Base-by-base conservation (phyloP, 257 asterid species). In the Solanum stenotomum region DNA sequence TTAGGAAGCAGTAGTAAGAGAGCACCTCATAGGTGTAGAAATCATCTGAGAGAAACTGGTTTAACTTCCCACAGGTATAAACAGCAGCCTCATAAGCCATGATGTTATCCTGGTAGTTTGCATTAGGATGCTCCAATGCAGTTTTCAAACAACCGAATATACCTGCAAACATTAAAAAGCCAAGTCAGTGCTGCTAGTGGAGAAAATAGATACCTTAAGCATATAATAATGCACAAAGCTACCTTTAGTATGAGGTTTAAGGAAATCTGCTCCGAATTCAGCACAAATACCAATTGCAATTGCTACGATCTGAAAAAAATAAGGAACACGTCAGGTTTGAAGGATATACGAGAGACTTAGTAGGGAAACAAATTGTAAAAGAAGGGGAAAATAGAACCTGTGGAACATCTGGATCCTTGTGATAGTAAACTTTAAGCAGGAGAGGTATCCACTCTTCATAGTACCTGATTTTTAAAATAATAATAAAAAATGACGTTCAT, bases 211-310 rank as follows among this genome's bases (percentile, higher is more conserved):
- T 61, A 84, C 18, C 44, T 31, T 84, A 13, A 35, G 87, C 56
- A 84, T 35, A 34, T 84, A 23, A 61, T 84, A 33, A 84, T 13
- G n/a, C 16, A 20, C 10, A 29, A 65, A 70, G 52, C 56, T 85
- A 85, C 79, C 87, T 85, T 15, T 12, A 44, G 35, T 18, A 38
- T 85, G 63, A 38, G 79, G 65, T 16, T 85, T 85, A 67, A 85
- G 77, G 38, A 85, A 25, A 23, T 85, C 40, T 38, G 40, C 63
- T 44, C 87, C 63, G 18, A 65, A 85, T 42, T 85, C 40, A 65
- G 87, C 87, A 85, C 87, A 85, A n/a, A 85, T 65, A 13, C 59
- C 79, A 63, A 85, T 25, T 85, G 79, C 87, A n/a, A 33, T 63
- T 20, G 23, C 65, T 23, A 71, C 87, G 8, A 85, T 25, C 87